Evolutionary conservation across 2,329 filamentous ascomycete genomes (phyloP).

Genomic region (Phialemoniopsis sp.): DNA sequence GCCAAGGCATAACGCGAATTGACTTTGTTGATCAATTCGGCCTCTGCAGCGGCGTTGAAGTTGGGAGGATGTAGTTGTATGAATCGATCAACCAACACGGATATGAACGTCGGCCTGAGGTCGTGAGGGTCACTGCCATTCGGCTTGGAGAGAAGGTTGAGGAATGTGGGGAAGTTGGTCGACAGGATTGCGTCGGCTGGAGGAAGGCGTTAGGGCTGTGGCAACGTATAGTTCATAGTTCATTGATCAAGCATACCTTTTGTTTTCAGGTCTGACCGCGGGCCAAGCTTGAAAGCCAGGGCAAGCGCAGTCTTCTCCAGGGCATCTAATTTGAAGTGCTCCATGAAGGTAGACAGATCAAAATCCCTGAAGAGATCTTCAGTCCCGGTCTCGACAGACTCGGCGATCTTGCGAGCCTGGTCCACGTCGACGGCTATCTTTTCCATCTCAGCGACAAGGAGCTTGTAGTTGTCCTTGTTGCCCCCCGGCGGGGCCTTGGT

Average conservation of each 20-base stretch:
- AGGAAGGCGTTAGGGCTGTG: too few relatives aligned
- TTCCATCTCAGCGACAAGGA: conserved; percentile 78
- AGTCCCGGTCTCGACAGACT: conserved; percentile 85
- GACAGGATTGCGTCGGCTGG: conserved; percentile 86
- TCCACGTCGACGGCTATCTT: conserved; percentile 78
- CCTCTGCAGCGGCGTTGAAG: conserved; percentile 72
- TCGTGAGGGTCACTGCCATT: conserved; percentile 59
- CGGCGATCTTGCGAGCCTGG: conserved; percentile 86
- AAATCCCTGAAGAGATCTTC: conserved; percentile 95
- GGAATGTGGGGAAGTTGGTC: conserved; percentile 72
- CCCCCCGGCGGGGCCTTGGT: conserved; percentile 63
- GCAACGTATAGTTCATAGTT: too few relatives aligned
- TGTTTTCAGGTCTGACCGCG: conserved; percentile 75
- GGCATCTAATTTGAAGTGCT: conserved; percentile 91
- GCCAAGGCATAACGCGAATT: conserved; percentile 63
- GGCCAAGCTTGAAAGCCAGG: conserved; percentile 81
- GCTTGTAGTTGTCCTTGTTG: conserved; percentile 76
- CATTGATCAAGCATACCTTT: conserved; percentile 71
- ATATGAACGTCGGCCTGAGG: conserved; percentile 66
- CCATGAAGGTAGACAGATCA: conserved; percentile 90
- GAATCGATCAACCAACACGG: conserved; percentile 78
- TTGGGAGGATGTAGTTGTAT: conserved; percentile 82
- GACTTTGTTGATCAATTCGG: conserved; percentile 64
- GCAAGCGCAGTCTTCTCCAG: conserved; percentile 84
- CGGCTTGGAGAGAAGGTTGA: conserved; percentile 68